A percentile compares a stretch with the other conserved stretches of the same genome.
Evolutionary conservation across 1,139 yeast species (phyloP).

Genomic region (Zygoascus meyerae): DNA sequence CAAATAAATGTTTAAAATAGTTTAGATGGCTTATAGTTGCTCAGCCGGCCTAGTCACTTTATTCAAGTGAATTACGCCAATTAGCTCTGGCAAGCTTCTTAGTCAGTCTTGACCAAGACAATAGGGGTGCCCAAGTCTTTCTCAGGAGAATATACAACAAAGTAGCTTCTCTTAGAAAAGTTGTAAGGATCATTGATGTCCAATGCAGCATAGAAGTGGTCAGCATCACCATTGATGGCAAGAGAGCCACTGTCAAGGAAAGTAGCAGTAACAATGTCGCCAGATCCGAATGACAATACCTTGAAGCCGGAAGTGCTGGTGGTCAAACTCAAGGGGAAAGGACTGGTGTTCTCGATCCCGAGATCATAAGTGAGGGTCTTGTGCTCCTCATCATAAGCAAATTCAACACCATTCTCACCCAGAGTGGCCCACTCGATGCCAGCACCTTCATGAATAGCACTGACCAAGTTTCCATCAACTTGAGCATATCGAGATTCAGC

Average conservation of each 20-base stretch:
- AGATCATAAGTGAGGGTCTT: background rate
- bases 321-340: too few relatives aligned
- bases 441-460: conserved; percentile 48
- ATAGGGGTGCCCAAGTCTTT: conserved; percentile 10
- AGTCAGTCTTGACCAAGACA: background rate
- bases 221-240: conserved; percentile 32
- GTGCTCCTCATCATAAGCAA: background rate
- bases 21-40: background rate
- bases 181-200: conserved; percentile 42
- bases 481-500: conserved; percentile 5
- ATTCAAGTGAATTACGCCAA: too few relatives aligned
- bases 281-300: conserved; percentile 5
- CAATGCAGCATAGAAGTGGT: conserved; percentile 39
- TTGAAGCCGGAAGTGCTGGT: background rate
- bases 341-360: background rate
- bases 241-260: conserved; percentile 17
- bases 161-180: background rate
- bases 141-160: conserved; percentile 3
- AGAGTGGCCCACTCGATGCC: conserved; percentile 46
- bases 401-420: background rate
- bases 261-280: conserved; percentile 7
- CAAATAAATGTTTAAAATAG: background rate
- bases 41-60: background rate
- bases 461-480: conserved; percentile 30
- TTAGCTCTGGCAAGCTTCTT: too few relatives aligned